A percentile compares a stretch with the other conserved stretches of the same genome.
These are phyloP conservation scores for Stemphylium lycopersici DNA, from an alignment of 2,329 filamentous ascomycete species.

Conservation along the genomic window DNA sequence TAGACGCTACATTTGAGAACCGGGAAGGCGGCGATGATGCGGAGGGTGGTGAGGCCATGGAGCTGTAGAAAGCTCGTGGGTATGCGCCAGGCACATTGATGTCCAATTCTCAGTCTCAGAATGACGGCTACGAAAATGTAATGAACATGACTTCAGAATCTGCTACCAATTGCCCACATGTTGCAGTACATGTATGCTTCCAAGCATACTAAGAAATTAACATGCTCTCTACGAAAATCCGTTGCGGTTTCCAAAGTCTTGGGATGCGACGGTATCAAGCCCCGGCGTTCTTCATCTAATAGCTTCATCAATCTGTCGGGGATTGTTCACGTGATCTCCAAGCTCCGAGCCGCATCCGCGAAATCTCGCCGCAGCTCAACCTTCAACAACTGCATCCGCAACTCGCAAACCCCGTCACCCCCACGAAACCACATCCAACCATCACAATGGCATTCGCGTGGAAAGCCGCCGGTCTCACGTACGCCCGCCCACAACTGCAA, in stretches of 20 bases:
- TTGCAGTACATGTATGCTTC: background rate
- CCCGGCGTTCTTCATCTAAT: no score
- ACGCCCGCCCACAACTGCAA: constrained; percentile 53
- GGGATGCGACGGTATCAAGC: no score
- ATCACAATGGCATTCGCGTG: constrained; percentile 93
- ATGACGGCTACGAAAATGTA: constrained; percentile 26
- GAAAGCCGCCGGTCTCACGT: constrained; percentile 98
- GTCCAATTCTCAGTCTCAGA: background rate
- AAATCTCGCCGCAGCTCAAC: constrained; percentile 35
- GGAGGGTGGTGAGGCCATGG: constrained; percentile 58
- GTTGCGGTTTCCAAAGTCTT: no score
- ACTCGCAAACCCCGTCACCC: constrained; percentile 29
- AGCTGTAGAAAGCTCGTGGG: constrained; percentile 32
- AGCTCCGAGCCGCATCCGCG: constrained; percentile 37
- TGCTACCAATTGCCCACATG: background rate
- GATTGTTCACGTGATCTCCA: constrained; percentile 31
- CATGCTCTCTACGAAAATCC: no score
- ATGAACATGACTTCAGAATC: constrained; percentile 22
- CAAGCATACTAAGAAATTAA: no score
- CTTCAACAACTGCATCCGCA: constrained; percentile 33
- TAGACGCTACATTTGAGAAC: constrained; percentile 70
- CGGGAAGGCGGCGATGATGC: constrained; percentile 46
- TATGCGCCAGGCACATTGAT: background rate
- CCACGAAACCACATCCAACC: constrained; percentile 40
- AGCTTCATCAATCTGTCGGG: background rate